Conservation (phyloP, 345 rosid species). For the Linum usitatissimum region DNA sequence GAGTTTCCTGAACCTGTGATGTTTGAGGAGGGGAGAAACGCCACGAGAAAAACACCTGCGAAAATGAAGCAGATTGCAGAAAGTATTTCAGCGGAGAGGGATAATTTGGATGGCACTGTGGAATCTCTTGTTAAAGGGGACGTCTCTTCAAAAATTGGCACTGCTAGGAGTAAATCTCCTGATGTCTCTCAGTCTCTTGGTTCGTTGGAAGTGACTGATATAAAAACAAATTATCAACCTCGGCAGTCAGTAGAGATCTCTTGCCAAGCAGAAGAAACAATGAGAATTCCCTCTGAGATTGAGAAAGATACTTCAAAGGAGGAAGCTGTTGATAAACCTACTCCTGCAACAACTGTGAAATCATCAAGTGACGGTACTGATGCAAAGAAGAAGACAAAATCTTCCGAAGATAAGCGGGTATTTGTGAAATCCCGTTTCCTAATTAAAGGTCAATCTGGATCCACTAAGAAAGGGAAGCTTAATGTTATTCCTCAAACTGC, state of each 20-base stretch:
- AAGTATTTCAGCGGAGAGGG: constrained; percentile 17
- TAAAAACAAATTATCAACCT: constrained; percentile 19
- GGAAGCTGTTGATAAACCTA: constrained; percentile 23
- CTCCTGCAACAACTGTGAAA: constrained; percentile 24
- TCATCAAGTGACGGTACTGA: constrained; percentile 27
- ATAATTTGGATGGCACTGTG: constrained; percentile 6
- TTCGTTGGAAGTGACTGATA: constrained; percentile 26
- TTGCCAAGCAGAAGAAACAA: constrained; percentile 19
- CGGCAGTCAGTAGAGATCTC: constrained; percentile 23
- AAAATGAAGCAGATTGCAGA: constrained; percentile 19
- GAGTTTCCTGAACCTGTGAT: constrained; percentile 91
- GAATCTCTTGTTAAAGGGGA: constrained; percentile 14
- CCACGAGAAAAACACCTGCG: constrained; percentile 20
- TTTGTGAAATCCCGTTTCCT: constrained; percentile 44
- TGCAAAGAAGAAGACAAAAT: constrained; percentile 33
- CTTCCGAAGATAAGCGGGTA: constrained; percentile 36
- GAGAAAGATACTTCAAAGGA: constrained; percentile 30
- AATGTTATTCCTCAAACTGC: constrained; percentile 22
- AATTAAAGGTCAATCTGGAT: constrained; percentile 37
- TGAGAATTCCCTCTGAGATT: constrained; percentile 21
- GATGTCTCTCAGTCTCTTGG: constrained; percentile 17
- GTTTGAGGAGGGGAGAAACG: constrained; percentile 55
- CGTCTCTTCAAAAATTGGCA: constrained; percentile 20
- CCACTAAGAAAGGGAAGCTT: constrained; percentile 49
- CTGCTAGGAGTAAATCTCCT: constrained; percentile 24